Evolutionary conservation across 768 basidiomycete genomes (phyloP).

Genomic region (Daedaleopsis sinensis): DNA sequence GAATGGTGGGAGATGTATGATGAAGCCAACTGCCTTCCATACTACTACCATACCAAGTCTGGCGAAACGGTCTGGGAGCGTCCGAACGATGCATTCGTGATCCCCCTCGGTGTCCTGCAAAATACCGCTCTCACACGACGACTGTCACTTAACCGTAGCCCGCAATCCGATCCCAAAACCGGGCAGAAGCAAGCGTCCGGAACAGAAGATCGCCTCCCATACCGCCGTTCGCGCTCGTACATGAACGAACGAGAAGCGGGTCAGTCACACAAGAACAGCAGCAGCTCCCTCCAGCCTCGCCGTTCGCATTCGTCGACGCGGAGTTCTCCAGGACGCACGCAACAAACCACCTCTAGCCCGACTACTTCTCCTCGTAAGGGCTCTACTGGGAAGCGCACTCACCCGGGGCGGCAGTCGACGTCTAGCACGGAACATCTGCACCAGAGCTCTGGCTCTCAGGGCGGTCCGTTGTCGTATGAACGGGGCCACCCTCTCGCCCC

Average conservation of each 20-base stretch:
- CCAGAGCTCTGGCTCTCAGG: constrained; percentile 12
- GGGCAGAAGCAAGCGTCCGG: constrained; percentile 8
- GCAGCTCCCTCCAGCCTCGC: constrained; percentile 13
- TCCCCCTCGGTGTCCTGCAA: constrained; percentile 88
- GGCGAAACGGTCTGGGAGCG: constrained; percentile 92
- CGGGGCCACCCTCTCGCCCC: constrained; percentile 36
- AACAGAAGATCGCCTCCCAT: constrained; percentile 17
- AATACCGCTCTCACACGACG: constrained; percentile 75
- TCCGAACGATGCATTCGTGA: constrained; percentile 80
- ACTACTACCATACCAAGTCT: constrained; percentile 94
- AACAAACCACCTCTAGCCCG: constrained; percentile 8
- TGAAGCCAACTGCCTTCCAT: constrained; percentile 80
- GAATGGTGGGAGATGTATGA: constrained; percentile 98
- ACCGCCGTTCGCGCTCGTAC: constrained; percentile 30
- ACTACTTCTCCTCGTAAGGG: constrained; percentile 5
- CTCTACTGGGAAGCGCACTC: constrained; percentile 7
- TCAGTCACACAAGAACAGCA: constrained; percentile 4
- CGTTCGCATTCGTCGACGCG: constrained; percentile 31
- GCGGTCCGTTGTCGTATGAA: constrained; percentile 28
- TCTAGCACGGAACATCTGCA: constrained; percentile 21
- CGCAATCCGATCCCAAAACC: constrained; percentile 4
- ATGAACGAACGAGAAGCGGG: constrained; percentile 19
- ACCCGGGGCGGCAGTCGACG: constrained; percentile 14
- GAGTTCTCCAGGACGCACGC: constrained; percentile 22
- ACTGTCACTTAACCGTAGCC: constrained; percentile 45